Evolutionary conservation across 2,329 filamentous ascomycete species (phyloP).

Genomic region (Diaporthe vaccinii): DNA sequence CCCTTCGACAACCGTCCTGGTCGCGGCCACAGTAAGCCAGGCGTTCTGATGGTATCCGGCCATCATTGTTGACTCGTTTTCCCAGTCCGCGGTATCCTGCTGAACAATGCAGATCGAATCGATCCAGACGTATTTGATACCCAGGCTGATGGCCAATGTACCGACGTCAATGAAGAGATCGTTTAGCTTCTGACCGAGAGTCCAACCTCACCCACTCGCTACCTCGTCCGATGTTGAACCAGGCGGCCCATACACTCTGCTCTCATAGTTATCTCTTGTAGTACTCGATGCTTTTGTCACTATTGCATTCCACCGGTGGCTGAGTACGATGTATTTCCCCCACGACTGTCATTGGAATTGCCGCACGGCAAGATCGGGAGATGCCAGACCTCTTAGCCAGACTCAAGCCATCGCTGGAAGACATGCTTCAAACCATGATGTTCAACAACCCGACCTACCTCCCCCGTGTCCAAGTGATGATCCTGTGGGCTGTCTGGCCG

Average conservation of each 20-base stretch:
- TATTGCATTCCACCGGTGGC: neutral
- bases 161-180: neutral
- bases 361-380: neutral
- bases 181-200: neutral
- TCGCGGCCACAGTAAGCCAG: neutral
- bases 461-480: neutral
- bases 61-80: conserved; percentile 16
- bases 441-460: neutral
- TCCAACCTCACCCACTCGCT: neutral
- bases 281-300: neutral
- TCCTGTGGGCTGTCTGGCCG: neutral
- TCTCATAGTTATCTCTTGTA: neutral
- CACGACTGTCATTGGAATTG: neutral
- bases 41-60: conserved; percentile 10
- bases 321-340: neutral
- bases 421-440: neutral
- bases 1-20: neutral
- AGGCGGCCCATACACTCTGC: neutral
- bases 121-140: conserved; percentile 23
- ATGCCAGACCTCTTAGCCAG: neutral
- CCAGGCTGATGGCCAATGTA: neutral
- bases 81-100: conserved; percentile 21
- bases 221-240: neutral
- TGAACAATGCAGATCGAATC: conserved; percentile 37
- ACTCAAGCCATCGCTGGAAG: neutral